phyloP scores from a whole-genome alignment of 2,329 filamentous ascomycete genomes.

The Fusarium paranaense region DNA sequence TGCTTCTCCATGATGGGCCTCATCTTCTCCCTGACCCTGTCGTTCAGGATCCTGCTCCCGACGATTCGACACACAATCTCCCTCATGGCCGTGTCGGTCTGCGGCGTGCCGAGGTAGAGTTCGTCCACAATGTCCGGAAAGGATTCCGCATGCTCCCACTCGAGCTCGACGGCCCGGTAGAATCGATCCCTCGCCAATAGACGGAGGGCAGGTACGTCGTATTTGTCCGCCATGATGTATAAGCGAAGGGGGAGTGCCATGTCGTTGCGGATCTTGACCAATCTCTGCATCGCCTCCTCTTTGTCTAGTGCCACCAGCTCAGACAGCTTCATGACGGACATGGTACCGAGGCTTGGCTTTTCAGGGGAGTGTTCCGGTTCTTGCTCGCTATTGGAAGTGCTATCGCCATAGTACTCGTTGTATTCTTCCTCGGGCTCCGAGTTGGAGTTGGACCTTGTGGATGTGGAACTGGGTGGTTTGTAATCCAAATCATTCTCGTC shows the following conservation, averaged over 20 bases:
- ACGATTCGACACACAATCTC: background rate
- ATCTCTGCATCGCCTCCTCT: background rate
- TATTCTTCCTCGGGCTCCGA: conserved; percentile 23
- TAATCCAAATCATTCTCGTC: background rate
- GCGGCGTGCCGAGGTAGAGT: conserved; percentile 4
- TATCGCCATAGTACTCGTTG: conserved; percentile 7
- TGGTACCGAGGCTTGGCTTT: background rate
- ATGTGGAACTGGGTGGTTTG: background rate
- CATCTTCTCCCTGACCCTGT: background rate
- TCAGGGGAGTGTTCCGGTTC: background rate
- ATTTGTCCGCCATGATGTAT: conserved; percentile 2
- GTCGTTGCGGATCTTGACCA: background rate
- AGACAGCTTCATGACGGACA: background rate
- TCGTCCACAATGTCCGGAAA: conserved; percentile 21
- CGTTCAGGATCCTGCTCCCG: background rate
- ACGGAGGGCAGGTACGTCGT: background rate
- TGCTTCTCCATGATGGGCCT: conserved; percentile 19
- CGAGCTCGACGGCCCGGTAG: background rate
- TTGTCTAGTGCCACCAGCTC: background rate
- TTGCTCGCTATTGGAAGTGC: background rate
- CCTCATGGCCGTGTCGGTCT: background rate
- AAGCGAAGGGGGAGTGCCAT: background rate
- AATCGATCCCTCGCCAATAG: background rate
- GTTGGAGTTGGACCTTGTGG: background rate
- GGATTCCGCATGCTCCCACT: background rate